Evolutionary conservation across 345 rosid species (phyloP), one percentile per base, ranked within the genome.

Genomic region (Corchorus capsularis): DNA sequence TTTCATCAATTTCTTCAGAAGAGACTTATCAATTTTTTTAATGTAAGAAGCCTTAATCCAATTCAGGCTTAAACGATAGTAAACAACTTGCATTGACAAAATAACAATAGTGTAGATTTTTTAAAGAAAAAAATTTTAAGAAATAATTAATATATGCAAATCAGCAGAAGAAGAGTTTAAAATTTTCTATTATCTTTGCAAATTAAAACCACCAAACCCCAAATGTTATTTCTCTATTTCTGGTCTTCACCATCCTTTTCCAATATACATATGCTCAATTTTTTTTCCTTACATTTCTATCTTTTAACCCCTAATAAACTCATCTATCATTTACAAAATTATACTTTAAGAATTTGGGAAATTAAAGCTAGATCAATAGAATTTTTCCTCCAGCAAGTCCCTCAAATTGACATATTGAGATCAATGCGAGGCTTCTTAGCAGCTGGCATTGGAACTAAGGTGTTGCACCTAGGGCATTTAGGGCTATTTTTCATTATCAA

Each of bases 391-490:
- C 60, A 11, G 20, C n/a, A 68, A 15, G 34, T 6, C 43, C 69
- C 72, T 92, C 82, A 92, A 70, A 90, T 89, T 4, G 89, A 90
- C 2, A 94, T 86, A 75, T 91, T 91, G 79, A 93, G 96, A 83
- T 93, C 97, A 78, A 93, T 85, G 27, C 85, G 76, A 60, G 93
- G 91, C 76, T 88, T 94, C 86, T 94, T 92, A 43, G 54, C 10
- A 13, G 73, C 60, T 2, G 89, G 86, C 84, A 93, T 8, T 14
- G 87, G 87, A 63, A 94, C 92, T 74, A 79, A 2, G 0, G 96
- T 77, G 39, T 80, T 83, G 83, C 98, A 94, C 43, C 97, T 82
- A 0, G 98, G 98, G 34, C 99, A 96, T 75, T 81, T 91, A 2
- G 98, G 99, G 39, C 89, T 83, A 63, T 78, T 83, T 45, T 81